phyloP scores from a whole-genome alignment of 176 grass and related monocot genomes.

The Hordeum marinum region DNA sequence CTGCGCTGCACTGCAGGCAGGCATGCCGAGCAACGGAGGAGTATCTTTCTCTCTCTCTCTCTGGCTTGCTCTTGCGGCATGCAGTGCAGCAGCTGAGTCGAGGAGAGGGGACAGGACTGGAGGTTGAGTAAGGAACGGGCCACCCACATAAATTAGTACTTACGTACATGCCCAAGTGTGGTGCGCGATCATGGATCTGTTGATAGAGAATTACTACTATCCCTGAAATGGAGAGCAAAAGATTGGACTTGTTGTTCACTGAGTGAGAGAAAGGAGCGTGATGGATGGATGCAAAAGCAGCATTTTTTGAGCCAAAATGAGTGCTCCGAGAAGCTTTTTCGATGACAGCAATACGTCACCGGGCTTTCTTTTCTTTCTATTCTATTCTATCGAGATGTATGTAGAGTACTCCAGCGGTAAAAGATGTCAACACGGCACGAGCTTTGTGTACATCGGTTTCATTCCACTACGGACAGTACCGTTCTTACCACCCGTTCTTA shows the following conservation, averaged over 20 bases:
- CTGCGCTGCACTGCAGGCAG: not conserved
- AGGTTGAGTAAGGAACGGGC: conserved; percentile 36
- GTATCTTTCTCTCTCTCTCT: not conserved
- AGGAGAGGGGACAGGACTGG: conserved; percentile 8
- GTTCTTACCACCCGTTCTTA: conserved; percentile 3
- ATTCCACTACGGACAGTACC: conserved; percentile 19
- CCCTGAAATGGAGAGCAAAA: not conserved
- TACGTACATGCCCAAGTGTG: not conserved
- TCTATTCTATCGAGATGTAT: not conserved
- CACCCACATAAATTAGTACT: not conserved
- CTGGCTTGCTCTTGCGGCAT: conserved; percentile 13
- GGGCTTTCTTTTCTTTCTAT: not conserved
- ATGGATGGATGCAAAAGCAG: not conserved
- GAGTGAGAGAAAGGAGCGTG: conserved; percentile 1
- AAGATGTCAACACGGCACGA: conserved; percentile 13
- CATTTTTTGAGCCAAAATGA: conserved; percentile 29
- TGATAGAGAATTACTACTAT: conserved; percentile 19
- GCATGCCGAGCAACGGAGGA: conserved; percentile 39
- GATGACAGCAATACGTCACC: conserved; percentile 45
- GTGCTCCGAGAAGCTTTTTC: conserved; percentile 25
- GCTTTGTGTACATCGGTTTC: not conserved
- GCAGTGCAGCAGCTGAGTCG: conserved; percentile 21
- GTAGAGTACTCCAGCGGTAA: not conserved
- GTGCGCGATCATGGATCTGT: conserved; percentile 5
- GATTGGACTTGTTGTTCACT: not conserved